phyloP scores from a whole-genome alignment of 2,329 filamentous ascomycete genomes.

The Myriosclerotinia duriaeana region DNA sequence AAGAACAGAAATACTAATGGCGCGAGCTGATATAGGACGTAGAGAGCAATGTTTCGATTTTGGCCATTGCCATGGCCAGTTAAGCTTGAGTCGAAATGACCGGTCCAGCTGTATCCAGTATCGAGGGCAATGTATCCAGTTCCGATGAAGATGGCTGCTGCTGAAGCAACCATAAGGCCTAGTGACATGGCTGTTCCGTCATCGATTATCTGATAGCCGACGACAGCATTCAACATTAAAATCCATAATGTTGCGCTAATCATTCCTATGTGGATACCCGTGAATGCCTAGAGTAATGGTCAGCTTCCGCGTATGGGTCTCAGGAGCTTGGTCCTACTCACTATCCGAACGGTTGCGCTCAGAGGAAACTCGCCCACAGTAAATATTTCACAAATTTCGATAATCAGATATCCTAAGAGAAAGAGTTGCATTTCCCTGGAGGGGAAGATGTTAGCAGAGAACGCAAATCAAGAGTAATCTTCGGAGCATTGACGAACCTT shows the following conservation, averaged over 20 bases:
- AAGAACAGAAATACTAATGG: slow-evolving; percentile 86
- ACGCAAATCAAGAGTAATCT: neutral
- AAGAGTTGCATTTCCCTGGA: slow-evolving; percentile 94
- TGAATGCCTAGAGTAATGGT: slow-evolving; percentile 64
- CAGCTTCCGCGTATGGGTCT: slow-evolving; percentile 15
- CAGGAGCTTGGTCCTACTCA: slow-evolving; percentile 46
- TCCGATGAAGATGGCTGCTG: slow-evolving; percentile 73
- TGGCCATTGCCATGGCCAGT: slow-evolving; percentile 44
- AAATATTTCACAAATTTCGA: slow-evolving; percentile 95
- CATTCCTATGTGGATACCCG: slow-evolving; percentile 83
- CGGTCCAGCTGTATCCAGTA: slow-evolving; percentile 83
- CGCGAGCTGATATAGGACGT: slow-evolving; percentile 88
- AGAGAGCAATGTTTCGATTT: slow-evolving; percentile 79
- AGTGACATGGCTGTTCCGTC: slow-evolving; percentile 87
- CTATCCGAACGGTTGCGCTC: slow-evolving; percentile 66
- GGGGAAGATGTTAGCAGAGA: slow-evolving; percentile 29
- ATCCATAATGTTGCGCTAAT: slow-evolving; percentile 89
- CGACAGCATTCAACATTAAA: slow-evolving; percentile 84
- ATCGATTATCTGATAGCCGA: slow-evolving; percentile 91
- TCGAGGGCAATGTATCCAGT: slow-evolving; percentile 96
- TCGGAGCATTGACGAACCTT: slow-evolving; percentile 56
- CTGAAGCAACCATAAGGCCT: slow-evolving; percentile 70
- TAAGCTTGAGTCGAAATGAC: slow-evolving; percentile 65
- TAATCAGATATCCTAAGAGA: slow-evolving; percentile 78
- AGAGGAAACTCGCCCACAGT: slow-evolving; percentile 88